phyloP scores from a whole-genome alignment of 2,329 filamentous ascomycete genomes.

The Hortaea sp. region DNA sequence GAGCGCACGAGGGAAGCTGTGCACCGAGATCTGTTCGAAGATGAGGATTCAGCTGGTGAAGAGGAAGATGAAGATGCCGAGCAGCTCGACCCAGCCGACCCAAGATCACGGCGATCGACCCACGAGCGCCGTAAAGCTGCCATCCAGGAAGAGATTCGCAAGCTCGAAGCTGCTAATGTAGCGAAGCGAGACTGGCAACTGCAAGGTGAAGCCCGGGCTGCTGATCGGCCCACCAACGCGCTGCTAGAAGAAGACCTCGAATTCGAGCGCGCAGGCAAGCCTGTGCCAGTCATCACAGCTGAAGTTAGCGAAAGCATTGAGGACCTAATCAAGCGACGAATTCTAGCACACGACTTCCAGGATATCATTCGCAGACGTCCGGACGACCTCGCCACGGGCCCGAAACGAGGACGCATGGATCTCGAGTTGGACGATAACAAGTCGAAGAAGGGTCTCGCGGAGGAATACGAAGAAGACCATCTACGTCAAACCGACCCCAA shows the following conservation, averaged over 20 bases:
- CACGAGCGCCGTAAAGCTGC: constrained; percentile 83
- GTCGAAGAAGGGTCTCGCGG: constrained; percentile 74
- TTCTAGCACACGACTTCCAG: constrained; percentile 83
- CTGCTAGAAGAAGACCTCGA: constrained; percentile 90
- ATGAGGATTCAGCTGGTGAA: constrained; percentile 57
- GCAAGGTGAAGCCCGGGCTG: constrained; percentile 74
- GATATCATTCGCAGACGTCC: constrained; percentile 77
- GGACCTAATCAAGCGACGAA: constrained; percentile 85
- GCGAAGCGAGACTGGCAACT: constrained; percentile 87
- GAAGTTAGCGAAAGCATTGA: constrained; percentile 88
- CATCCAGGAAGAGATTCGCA: constrained; percentile 79
- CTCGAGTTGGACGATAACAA: constrained; percentile 81
- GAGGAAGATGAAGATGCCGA: constrained; percentile 48
- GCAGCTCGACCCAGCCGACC: constrained; percentile 54
- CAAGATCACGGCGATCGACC: constrained; percentile 64
- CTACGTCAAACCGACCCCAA: constrained; percentile 66
- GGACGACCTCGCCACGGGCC: constrained; percentile 55
- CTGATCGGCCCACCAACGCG: constrained; percentile 78
- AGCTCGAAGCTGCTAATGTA: constrained; percentile 79
- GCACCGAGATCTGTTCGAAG: constrained; percentile 82
- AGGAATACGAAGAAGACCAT: constrained; percentile 91
- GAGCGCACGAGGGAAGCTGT: constrained; percentile 79
- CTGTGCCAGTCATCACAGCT: constrained; percentile 84
- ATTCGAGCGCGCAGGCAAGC: constrained; percentile 91
- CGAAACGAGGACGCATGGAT: constrained; percentile 52